These are phyloP conservation scores for Rhodofomes roseus DNA, from an alignment of 1,284 basidiomycete species.

Conservation along the genomic window DNA sequence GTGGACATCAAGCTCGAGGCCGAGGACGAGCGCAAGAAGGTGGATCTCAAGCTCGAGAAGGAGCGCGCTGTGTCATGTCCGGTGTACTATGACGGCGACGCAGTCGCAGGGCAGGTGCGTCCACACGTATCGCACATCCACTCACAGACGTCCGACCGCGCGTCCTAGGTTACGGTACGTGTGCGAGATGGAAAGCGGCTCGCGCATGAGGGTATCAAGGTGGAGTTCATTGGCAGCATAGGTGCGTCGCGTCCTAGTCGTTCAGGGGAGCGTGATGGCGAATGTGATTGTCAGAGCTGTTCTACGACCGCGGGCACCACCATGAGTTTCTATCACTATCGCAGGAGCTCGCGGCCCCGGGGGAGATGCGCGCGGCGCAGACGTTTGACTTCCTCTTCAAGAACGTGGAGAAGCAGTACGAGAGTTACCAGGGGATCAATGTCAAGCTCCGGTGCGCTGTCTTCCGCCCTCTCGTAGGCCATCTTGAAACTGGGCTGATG, in stretches of 20 bases:
- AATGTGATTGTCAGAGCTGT: conserved; percentile 63
- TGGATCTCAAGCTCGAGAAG: conserved; percentile 74
- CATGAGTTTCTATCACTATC: conserved; percentile 96
- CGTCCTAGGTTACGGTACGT: conserved; percentile 75
- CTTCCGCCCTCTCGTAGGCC: not conserved
- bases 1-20: conserved; percentile 86
- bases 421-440: conserved; percentile 97
- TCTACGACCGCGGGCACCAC: conserved; percentile 96
- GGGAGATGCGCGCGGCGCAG: conserved; percentile 93
- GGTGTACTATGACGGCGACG: conserved; percentile 95
- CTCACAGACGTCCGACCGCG: not conserved
- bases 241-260: conserved; percentile 47
- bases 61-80: conserved; percentile 82
- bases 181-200: conserved; percentile 95
- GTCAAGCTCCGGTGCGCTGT: conserved; percentile 83
- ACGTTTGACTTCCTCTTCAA: conserved; percentile 97
- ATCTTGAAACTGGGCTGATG: not conserved
- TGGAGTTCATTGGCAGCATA: conserved; percentile 96
- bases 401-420: conserved; percentile 99
- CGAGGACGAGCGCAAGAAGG: conserved; percentile 83
- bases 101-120: conserved; percentile 80
- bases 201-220: conserved; percentile 95
- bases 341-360: conserved; percentile 91
- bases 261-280: not conserved
- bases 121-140: not conserved